These are phyloP conservation scores for Fusarium brachygibbosum DNA, from an alignment of 2,329 filamentous ascomycete genomes.

Conservation along the genomic window DNA sequence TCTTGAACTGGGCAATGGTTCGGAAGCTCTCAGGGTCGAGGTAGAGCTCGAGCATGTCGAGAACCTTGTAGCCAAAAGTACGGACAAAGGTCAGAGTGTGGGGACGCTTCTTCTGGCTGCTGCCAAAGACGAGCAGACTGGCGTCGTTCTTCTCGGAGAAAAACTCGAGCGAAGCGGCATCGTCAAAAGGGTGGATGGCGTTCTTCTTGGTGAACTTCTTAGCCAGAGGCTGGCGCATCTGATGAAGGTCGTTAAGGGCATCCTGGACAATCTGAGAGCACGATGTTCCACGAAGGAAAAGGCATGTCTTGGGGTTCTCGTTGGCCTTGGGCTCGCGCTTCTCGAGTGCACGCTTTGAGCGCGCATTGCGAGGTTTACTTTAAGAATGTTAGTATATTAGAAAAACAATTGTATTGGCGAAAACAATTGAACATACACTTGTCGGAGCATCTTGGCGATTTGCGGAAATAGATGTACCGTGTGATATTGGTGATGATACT, in stretches of 20 bases:
- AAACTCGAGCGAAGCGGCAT: slow-evolving; percentile 89
- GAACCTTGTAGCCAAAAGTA: slow-evolving; percentile 85
- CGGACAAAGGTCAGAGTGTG: slow-evolving; percentile 87
- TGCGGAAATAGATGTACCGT: slow-evolving; percentile 24
- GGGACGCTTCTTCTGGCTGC: slow-evolving; percentile 93
- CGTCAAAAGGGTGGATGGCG: slow-evolving; percentile 93
- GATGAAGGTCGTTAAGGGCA: slow-evolving; percentile 85
- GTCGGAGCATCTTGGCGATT: slow-evolving; percentile 60
- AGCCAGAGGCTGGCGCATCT: slow-evolving; percentile 85
- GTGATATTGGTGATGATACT: slow-evolving; percentile 32
- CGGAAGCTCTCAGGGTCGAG: slow-evolving; percentile 81
- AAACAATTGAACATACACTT: slow-evolving; percentile 57
- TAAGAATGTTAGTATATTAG: neutral
- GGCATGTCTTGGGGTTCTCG: slow-evolving; percentile 90
- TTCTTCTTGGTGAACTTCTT: slow-evolving; percentile 99
- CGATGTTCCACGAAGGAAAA: slow-evolving; percentile 89
- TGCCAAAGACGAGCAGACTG: slow-evolving; percentile 85
- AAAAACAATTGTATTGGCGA: neutral
- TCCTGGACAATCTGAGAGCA: slow-evolving; percentile 87
- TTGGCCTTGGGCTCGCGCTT: slow-evolving; percentile 89
- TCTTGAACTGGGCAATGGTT: slow-evolving; percentile 80
- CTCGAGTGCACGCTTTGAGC: slow-evolving; percentile 94
- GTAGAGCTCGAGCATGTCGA: slow-evolving; percentile 95
- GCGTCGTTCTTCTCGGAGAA: slow-evolving; percentile 97
- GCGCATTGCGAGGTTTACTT: slow-evolving; percentile 77